phyloP scores from a whole-genome alignment of 2,329 filamentous ascomycete genomes.

The Diaporthe amygdali region DNA sequence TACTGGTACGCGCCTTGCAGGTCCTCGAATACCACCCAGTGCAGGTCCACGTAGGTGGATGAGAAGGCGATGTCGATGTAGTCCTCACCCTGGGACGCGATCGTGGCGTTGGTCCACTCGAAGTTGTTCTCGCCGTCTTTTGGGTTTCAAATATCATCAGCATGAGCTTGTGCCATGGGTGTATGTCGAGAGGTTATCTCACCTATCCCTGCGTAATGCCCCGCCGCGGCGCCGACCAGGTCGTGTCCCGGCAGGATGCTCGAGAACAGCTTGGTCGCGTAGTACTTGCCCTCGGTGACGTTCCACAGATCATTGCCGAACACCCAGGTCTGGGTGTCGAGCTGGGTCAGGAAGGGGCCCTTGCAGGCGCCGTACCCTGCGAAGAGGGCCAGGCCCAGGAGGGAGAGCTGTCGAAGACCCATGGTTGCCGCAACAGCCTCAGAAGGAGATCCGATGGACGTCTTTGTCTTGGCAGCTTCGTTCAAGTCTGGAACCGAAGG shows the following conservation, averaged over 20 bases:
- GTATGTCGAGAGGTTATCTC: constrained; percentile 4
- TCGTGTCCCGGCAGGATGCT: constrained; percentile 34
- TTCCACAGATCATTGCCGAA: constrained; percentile 39
- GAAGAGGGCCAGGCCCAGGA: not conserved
- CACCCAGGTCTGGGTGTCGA: constrained; percentile 35
- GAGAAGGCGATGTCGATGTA: constrained; percentile 54
- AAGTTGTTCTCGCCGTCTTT: constrained; percentile 54
- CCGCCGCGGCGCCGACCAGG: constrained; percentile 36
- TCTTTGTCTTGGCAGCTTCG: too few relatives aligned
- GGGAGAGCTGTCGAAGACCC: not conserved
- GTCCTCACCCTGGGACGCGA: constrained; percentile 38
- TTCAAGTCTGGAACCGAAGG: not conserved
- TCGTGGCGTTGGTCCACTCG: constrained; percentile 50
- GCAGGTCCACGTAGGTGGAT: constrained; percentile 52
- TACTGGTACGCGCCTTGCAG: constrained; percentile 61
- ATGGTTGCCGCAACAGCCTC: not conserved
- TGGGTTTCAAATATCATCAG: not conserved
- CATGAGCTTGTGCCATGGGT: not conserved
- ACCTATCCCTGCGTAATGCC: constrained; percentile 40
- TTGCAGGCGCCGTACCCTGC: not conserved
- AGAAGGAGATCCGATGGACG: too few relatives aligned
- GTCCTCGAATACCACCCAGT: constrained; percentile 56
- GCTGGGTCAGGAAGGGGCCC: constrained; percentile 33
- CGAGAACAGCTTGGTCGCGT: constrained; percentile 24
- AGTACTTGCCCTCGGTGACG: constrained; percentile 32